Conservation (phyloP, 2,329 filamentous ascomycete species). For the Sclerotiophoma versabilis region DNA sequence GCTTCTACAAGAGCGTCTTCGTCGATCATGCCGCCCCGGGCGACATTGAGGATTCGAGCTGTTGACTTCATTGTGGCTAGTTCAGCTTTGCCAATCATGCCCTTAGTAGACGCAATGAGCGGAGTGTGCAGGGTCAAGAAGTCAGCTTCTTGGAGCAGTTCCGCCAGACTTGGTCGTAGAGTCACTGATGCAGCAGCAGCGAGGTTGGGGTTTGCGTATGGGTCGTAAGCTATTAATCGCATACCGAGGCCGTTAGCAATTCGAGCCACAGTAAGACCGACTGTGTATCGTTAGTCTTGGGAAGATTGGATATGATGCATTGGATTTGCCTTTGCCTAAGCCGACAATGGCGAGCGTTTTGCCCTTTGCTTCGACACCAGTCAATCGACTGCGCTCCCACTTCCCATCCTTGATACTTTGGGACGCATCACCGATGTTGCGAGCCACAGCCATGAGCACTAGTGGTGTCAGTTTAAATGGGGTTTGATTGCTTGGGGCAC, state of each 20-base stretch:
- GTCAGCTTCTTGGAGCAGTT: constrained; percentile 71
- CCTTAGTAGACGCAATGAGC: constrained; percentile 76
- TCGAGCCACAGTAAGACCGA: constrained; percentile 80
- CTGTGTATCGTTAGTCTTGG: constrained; percentile 45
- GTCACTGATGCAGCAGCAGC: constrained; percentile 72
- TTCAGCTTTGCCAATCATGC: constrained; percentile 73
- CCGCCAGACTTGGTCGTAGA: constrained; percentile 64
- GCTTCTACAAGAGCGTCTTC: constrained; percentile 75
- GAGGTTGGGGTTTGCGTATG: constrained; percentile 77
- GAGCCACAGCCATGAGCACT: constrained; percentile 74
- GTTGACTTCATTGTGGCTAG: constrained; percentile 75
- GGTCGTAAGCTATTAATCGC: constrained; percentile 76
- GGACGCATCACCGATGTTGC: constrained; percentile 75
- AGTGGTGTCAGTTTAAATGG: constrained; percentile 33
- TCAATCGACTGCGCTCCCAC: constrained; percentile 77
- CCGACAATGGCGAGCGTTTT: constrained; percentile 81
- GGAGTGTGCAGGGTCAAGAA: constrained; percentile 85
- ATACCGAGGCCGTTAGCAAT: constrained; percentile 80
- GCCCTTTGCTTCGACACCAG: constrained; percentile 78
- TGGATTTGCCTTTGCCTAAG: constrained; percentile 70
- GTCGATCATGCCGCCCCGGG: constrained; percentile 80
- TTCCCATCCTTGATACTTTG: constrained; percentile 72
- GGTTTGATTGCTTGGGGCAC: constrained; percentile 20
- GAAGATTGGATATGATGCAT: background rate
- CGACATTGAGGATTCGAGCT: constrained; percentile 79